These are phyloP conservation scores for Diaporthe vaccinii DNA, from an alignment of 2,329 filamentous ascomycete genomes.

Conservation along the genomic window DNA sequence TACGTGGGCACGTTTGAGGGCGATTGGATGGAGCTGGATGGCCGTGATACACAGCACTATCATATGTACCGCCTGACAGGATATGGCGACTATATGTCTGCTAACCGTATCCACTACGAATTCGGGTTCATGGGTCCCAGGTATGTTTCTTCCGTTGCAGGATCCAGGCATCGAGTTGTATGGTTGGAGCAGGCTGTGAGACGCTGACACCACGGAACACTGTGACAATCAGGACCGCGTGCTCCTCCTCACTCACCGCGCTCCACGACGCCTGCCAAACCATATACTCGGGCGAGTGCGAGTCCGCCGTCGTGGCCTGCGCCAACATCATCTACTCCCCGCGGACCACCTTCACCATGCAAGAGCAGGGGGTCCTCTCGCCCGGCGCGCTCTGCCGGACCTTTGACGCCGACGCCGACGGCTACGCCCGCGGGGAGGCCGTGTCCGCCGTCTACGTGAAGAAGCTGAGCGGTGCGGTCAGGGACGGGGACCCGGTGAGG, in stretches of 20 bases:
- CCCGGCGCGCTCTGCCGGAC: slow-evolving; percentile 50
- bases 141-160: slow-evolving; percentile 37
- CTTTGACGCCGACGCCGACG: slow-evolving; percentile 61
- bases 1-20: slow-evolving; percentile 44
- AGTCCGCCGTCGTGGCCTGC: slow-evolving; percentile 52
- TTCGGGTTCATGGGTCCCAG: slow-evolving; percentile 51
- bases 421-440: slow-evolving; percentile 65
- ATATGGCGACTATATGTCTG: slow-evolving; percentile 50
- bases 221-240: slow-evolving; percentile 53
- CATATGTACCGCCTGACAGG: slow-evolving; percentile 61
- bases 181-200: not conserved
- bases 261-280: slow-evolving; percentile 49
- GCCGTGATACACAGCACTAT: slow-evolving; percentile 5
- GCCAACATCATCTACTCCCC: slow-evolving; percentile 54
- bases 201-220: slow-evolving; percentile 35
- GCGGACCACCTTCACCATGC: slow-evolving; percentile 48
- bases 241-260: slow-evolving; percentile 54
- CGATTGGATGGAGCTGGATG: slow-evolving; percentile 41
- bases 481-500: slow-evolving; percentile 59
- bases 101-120: slow-evolving; percentile 52
- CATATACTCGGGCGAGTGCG: slow-evolving; percentile 48
- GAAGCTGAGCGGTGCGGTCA: slow-evolving; percentile 58
- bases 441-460: slow-evolving; percentile 62
- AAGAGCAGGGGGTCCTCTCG: slow-evolving; percentile 53
- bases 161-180: too few relatives aligned